phyloP scores from a whole-genome alignment of 192 early-diverging fungal genomes.

The Podila clonocystis region DNA sequence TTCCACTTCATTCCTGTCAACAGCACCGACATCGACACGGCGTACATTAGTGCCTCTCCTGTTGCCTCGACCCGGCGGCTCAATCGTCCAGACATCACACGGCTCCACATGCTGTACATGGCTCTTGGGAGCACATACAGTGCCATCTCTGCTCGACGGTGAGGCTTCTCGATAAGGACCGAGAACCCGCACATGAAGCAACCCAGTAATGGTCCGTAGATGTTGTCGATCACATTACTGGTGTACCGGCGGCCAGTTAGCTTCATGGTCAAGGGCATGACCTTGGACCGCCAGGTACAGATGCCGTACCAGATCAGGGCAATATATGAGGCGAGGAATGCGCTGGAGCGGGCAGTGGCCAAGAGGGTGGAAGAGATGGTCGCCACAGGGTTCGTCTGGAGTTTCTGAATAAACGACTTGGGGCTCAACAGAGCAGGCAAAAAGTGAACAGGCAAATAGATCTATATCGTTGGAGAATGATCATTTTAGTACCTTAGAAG shows the following conservation, averaged over 20 bases:
- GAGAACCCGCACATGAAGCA: conserved; percentile 71
- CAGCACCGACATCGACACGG: conserved; percentile 59
- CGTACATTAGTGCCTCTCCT: conserved; percentile 60
- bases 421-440: conserved; percentile 66
- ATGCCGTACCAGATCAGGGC: conserved; percentile 62
- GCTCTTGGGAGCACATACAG: conserved; percentile 62
- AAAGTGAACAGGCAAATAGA: conserved; percentile 71
- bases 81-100: conserved; percentile 51
- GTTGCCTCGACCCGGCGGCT: conserved; percentile 41
- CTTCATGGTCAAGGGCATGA: conserved; percentile 53
- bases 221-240: conserved; percentile 50
- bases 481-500: background rate
- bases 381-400: conserved; percentile 38
- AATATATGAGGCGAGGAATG: conserved; percentile 67
- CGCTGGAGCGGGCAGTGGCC: conserved; percentile 58
- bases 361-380: conserved; percentile 53
- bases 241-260: conserved; percentile 32
- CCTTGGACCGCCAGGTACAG: conserved; percentile 58
- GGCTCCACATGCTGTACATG: conserved; percentile 58
- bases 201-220: conserved; percentile 60
- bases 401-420: conserved; percentile 44
- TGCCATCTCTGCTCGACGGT: conserved; percentile 62
- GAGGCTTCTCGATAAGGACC: conserved; percentile 70
- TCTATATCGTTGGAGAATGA: conserved; percentile 31
- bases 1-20: conserved; percentile 59